Percentiles rank a stretch among this genome's conserved stretches.
These are phyloP conservation scores for Glarea lozoyensis DNA, from an alignment of 495 filamentous ascomycete species.

Conservation along the genomic window DNA sequence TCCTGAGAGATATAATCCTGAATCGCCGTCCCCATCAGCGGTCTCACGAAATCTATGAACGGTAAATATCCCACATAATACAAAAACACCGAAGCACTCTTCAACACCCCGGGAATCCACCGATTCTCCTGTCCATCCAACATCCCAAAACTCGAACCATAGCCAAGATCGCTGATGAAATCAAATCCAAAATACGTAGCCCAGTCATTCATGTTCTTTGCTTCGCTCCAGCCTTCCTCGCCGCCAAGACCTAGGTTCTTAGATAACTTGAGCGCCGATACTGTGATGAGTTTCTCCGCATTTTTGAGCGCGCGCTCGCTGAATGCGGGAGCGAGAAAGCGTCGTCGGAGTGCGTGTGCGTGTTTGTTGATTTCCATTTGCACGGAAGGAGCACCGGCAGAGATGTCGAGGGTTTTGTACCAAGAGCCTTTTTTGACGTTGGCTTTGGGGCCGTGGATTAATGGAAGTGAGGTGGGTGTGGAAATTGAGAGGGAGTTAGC, in stretches of 20 bases:
- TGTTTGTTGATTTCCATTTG: conserved; percentile 6
- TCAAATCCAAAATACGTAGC: conserved; percentile 26
- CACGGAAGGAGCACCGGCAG: conserved; percentile 16
- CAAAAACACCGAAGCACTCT: conserved; percentile 14
- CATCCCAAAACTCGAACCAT: conserved; percentile 21
- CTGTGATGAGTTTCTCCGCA: conserved; percentile 17
- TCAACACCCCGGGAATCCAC: conserved; percentile 6
- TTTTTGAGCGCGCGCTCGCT: conserved; percentile 13
- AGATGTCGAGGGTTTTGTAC: conserved; percentile 22
- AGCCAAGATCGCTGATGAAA: conserved; percentile 25
- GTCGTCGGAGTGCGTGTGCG: not conserved
- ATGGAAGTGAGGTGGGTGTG: conserved; percentile 17
- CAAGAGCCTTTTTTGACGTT: conserved; percentile 24
- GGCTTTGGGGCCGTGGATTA: conserved; percentile 21
- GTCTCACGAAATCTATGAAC: conserved; percentile 13
- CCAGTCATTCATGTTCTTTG: conserved; percentile 17
- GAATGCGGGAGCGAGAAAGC: conserved; percentile 13
- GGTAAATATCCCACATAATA: conserved; percentile 23
- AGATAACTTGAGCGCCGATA: conserved; percentile 11
- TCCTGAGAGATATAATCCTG: conserved; percentile 18
- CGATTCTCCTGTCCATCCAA: conserved; percentile 15
- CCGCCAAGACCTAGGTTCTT: not conserved
- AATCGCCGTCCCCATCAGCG: conserved; percentile 18
- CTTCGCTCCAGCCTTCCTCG: conserved; percentile 9
- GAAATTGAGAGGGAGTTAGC: conserved; percentile 23